phyloP scores from a whole-genome alignment of 768 basidiomycete species.

The Cystofilobasidium ferigula region DNA sequence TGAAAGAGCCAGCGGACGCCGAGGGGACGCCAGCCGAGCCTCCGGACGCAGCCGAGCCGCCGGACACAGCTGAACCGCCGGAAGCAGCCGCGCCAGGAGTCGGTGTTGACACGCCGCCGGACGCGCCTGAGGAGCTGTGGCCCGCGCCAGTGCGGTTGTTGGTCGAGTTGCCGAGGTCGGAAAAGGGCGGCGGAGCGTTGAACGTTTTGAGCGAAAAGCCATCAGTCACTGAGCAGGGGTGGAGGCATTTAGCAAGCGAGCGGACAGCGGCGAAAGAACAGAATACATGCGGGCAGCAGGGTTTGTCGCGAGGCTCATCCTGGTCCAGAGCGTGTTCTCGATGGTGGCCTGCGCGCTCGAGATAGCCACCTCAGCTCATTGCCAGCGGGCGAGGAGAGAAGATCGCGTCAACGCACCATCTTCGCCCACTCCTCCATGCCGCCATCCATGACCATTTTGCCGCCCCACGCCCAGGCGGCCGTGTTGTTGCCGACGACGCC shows the following conservation, averaged over 20 bases:
- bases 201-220: conserved; percentile 7
- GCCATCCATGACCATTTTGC: background rate
- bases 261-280: background rate
- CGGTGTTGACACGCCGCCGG: background rate
- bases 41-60: too few species aligned
- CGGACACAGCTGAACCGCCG: too few species aligned
- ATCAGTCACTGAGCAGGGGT: conserved; percentile 7
- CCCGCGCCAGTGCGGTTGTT: background rate
- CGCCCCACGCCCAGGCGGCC: conserved; percentile 9
- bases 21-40: too few species aligned
- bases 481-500: conserved; percentile 7
- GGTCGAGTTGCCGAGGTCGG: background rate
- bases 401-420: conserved; percentile 9
- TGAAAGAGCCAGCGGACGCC: too few species aligned
- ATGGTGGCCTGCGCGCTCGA: background rate
- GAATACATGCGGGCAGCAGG: background rate
- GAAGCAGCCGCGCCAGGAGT: too few species aligned
- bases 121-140: background rate
- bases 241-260: background rate
- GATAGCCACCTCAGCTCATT: background rate
- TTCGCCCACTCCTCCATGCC: conserved; percentile 1
- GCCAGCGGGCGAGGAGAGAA: background rate
- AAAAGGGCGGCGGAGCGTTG: background rate
- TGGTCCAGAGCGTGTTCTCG: conserved; percentile 9
- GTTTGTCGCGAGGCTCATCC: conserved; percentile 3